Percentiles rank a stretch among this genome's conserved stretches.
Conservation (phyloP, 1,284 basidiomycete genomes). For the Crocinoboletus sp. region DNA sequence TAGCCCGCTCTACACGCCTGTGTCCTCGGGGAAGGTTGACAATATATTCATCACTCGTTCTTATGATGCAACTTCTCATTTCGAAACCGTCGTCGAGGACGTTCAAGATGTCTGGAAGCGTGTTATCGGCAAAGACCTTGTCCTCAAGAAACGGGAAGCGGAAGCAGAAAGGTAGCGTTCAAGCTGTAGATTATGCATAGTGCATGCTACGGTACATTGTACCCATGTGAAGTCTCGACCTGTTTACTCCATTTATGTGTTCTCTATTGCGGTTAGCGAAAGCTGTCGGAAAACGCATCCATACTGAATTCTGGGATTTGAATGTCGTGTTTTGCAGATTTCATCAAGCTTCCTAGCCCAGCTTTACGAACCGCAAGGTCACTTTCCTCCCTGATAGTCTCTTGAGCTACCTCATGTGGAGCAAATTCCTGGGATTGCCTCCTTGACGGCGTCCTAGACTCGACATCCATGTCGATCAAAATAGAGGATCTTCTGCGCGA, state of each 20-base stretch:
- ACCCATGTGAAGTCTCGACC: constrained; percentile 10
- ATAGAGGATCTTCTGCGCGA: constrained; percentile 65
- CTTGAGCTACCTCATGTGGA: constrained; percentile 23
- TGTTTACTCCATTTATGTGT: constrained; percentile 6
- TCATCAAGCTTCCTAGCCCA: constrained; percentile 78
- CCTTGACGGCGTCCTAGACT: constrained; percentile 57
- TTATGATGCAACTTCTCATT: constrained; percentile 98
- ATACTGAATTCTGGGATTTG: constrained; percentile 86
- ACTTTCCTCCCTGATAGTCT: constrained; percentile 43
- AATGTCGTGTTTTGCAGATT: constrained; percentile 82
- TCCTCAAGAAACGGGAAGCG: constrained; percentile 80
- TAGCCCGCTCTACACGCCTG: constrained; percentile 87
- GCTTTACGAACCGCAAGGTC: constrained; percentile 62
- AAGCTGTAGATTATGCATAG: constrained; percentile 9
- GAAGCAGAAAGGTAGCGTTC: constrained; percentile 52
- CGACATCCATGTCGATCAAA: constrained; percentile 84
- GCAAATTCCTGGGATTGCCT: constrained; percentile 43
- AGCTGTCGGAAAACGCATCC: constrained; percentile 45
- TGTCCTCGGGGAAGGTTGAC: constrained; percentile 74
- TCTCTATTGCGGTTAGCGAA: constrained; percentile 8
- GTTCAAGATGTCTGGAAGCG: constrained; percentile 93
- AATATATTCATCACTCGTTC: constrained; percentile 97
- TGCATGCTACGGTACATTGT: constrained; percentile 11
- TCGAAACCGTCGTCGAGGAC: constrained; percentile 96
- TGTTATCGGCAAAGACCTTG: constrained; percentile 69